A percentile compares a stretch with the other conserved stretches of the same genome.
Evolutionary conservation across 306 rosid species (phyloP).

Genomic region (Cotoneaster glaucophyllus): DNA sequence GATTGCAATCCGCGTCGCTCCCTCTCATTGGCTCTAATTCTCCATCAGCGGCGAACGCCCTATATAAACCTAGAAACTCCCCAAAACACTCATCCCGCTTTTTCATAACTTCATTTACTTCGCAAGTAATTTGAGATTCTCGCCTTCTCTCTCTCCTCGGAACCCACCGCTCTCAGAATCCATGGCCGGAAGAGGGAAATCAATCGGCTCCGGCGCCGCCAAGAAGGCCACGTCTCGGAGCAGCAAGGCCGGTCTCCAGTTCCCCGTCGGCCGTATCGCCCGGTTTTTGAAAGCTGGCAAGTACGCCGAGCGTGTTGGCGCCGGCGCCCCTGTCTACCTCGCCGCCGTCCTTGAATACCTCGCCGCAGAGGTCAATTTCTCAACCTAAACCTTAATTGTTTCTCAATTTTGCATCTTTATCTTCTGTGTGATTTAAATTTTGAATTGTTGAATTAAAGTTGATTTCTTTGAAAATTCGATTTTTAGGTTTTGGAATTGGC

Average conservation of each 20-base stretch:
- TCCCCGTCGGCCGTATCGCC: slow-evolving; percentile 23
- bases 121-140: too few species aligned
- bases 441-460: background rate
- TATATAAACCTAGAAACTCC: background rate
- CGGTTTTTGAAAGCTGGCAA: slow-evolving; percentile 18
- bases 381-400: background rate
- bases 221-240: slow-evolving; percentile 23
- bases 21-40: background rate
- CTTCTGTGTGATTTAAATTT: background rate
- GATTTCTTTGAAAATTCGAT: background rate
- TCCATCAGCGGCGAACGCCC: background rate
- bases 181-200: slow-evolving; percentile 12
- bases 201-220: slow-evolving; percentile 12
- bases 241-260: slow-evolving; percentile 22
- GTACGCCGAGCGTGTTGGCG: slow-evolving; percentile 18
- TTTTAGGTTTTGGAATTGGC: slow-evolving; percentile 24
- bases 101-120: background rate
- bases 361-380: slow-evolving; percentile 8
- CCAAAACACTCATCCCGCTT: background rate
- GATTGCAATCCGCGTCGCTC: background rate
- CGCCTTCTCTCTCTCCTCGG: too few species aligned
- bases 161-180: background rate
- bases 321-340: slow-evolving; percentile 24
- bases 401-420: background rate
- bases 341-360: slow-evolving; percentile 26